Evolutionary conservation across 2,329 filamentous ascomycete genomes (phyloP).

Genomic region (Tolypocladium cylindrosporum): DNA sequence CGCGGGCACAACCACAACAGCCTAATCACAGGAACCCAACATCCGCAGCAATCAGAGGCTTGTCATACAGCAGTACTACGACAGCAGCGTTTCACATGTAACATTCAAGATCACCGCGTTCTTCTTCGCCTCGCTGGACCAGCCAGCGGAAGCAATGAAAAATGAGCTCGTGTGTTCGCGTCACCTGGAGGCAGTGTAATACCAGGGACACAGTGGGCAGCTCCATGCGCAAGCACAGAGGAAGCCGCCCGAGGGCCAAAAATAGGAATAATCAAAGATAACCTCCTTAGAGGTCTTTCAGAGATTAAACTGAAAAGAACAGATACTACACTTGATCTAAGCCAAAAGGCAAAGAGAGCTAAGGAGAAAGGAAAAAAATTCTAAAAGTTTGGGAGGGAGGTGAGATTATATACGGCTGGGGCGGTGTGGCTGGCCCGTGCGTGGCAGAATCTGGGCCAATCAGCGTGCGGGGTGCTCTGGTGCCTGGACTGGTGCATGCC

Average conservation of each 20-base stretch:
- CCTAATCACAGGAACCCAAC: too few relatives aligned
- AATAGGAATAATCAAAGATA: constrained; percentile 75
- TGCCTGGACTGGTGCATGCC: not conserved
- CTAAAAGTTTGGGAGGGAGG: constrained; percentile 1
- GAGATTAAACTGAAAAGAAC: constrained; percentile 97
- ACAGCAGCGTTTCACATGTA: too few relatives aligned
- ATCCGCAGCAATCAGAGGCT: too few relatives aligned
- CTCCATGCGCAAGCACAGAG: constrained; percentile 32
- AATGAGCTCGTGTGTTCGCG: constrained; percentile 20
- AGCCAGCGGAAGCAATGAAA: constrained; percentile 28
- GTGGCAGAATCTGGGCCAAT: constrained; percentile 5
- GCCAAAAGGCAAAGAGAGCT: constrained; percentile 48
- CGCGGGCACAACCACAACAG: too few relatives aligned
- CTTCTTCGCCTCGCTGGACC: constrained; percentile 32
- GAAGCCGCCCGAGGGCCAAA: constrained; percentile 24
- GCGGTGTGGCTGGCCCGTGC: constrained; percentile 1
- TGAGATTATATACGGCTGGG: constrained; percentile 13
- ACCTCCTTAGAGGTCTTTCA: constrained; percentile 68
- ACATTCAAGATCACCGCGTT: not conserved
- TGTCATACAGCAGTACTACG: too few relatives aligned
- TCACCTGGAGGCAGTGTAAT: constrained; percentile 35
- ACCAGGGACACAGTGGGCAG: constrained; percentile 33
- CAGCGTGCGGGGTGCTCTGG: not conserved
- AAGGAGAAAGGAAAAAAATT: constrained; percentile 21
- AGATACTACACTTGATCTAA: constrained; percentile 96